Evolutionary conservation across 257 asterid genomes (phyloP).

Genomic region (Scutellaria baicalensis): DNA sequence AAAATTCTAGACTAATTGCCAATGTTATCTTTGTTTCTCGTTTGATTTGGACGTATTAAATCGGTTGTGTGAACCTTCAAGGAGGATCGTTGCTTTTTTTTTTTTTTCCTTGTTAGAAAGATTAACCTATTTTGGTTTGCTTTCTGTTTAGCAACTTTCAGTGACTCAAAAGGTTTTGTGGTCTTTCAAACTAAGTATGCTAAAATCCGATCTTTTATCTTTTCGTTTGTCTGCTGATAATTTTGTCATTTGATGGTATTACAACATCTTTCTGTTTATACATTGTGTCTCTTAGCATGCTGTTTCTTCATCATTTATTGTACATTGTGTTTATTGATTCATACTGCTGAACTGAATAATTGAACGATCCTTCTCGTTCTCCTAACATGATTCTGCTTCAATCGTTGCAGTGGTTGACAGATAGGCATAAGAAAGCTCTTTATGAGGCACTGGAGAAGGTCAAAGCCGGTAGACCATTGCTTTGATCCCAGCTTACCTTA

Average conservation of each 20-base stretch:
- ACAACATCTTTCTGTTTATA: not conserved
- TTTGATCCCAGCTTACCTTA: not conserved
- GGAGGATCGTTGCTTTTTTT: no score
- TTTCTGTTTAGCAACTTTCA: not conserved
- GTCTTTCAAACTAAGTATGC: not conserved
- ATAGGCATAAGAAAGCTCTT: conserved; percentile 78
- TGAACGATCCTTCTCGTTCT: not conserved
- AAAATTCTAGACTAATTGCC: not conserved
- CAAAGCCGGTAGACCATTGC: conserved; percentile 59
- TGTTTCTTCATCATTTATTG: not conserved
- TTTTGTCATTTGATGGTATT: not conserved
- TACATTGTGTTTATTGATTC: not conserved
- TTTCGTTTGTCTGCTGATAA: not conserved
- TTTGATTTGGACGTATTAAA: not conserved
- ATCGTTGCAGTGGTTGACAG: conserved; percentile 59
- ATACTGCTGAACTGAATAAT: not conserved
- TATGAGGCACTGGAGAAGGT: conserved; percentile 89
- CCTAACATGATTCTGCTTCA: not conserved
- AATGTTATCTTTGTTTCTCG: not conserved
- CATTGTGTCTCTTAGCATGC: not conserved
- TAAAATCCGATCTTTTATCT: not conserved
- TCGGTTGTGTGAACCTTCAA: no score
- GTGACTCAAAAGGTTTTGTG: not conserved
- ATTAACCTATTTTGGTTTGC: not conserved
- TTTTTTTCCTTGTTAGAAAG: no score